Percentiles rank a stretch among this genome's conserved stretches.
These are phyloP conservation scores for Dryas drummondii DNA, from an alignment of 306 rosid species.

Conservation along the genomic window DNA sequence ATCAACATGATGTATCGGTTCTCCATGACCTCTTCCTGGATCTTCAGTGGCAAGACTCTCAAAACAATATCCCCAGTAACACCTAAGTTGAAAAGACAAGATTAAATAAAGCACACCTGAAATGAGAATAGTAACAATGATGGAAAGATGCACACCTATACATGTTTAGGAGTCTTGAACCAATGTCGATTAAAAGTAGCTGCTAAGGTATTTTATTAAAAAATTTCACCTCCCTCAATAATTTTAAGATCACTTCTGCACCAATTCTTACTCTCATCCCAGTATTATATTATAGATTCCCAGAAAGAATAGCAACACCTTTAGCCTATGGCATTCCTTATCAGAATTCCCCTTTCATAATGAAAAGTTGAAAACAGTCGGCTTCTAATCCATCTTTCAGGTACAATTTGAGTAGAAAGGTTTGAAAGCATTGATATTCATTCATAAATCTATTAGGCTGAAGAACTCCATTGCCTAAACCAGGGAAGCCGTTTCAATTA, in stretches of 20 bases:
- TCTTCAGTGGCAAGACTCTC: conserved; percentile 99
- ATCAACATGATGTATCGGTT: conserved; percentile 78
- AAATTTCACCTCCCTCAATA: not conserved
- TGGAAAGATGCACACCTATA: not conserved
- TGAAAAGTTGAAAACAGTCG: not conserved
- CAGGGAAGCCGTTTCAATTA: not conserved
- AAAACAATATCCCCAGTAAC: conserved; percentile 93
- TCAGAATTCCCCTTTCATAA: not conserved
- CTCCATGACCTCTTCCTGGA: conserved; percentile 80
- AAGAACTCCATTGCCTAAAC: not conserved
- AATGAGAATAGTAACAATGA: conserved; percentile 8
- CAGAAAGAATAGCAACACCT: not conserved
- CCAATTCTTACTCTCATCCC: not conserved
- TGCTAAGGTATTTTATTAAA: not conserved
- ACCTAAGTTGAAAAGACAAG: conserved; percentile 46
- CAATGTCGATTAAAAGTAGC: not conserved
- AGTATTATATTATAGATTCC: not conserved
- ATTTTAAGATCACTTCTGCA: not conserved
- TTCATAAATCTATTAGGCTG: not conserved
- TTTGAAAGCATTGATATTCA: not conserved
- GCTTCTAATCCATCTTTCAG: not conserved
- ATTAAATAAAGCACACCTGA: conserved; percentile 18
- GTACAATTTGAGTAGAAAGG: conserved; percentile 1
- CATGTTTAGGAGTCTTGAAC: not conserved
- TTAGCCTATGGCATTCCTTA: not conserved